A percentile compares a stretch with the other conserved stretches of the same genome.
These are phyloP conservation scores for Gigaspora rosea DNA, from an alignment of 192 early-diverging fungal genomes.

Conservation along the genomic window DNA sequence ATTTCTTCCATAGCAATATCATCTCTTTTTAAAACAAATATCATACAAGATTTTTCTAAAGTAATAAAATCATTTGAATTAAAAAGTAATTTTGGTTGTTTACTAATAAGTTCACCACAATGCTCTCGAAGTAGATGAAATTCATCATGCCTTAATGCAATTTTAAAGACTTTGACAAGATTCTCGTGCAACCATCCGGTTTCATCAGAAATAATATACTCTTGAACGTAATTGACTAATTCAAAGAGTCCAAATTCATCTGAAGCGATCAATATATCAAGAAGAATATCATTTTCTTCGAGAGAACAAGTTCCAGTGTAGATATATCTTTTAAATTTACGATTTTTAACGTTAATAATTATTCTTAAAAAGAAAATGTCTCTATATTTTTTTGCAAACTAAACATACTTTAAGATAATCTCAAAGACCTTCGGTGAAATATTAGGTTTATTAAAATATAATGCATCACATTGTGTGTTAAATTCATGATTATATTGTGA, in stretches of 20 bases:
- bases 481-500: too few relatives aligned
- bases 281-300: not conserved
- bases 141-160: not conserved
- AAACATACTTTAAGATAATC: not conserved
- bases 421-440: conserved; percentile 2
- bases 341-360: not conserved
- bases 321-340: too few relatives aligned
- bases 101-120: not conserved
- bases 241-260: conserved; percentile 1
- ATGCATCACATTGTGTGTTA: too few relatives aligned
- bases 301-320: not conserved
- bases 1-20: not conserved
- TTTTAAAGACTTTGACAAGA: not conserved
- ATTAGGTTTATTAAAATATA: conserved; percentile 11
- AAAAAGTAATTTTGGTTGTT: not conserved
- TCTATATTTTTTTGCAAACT: not conserved
- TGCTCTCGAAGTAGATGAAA: not conserved
- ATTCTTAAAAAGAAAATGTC: not conserved
- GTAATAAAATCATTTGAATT: conserved; percentile 1
- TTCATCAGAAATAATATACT: not conserved
- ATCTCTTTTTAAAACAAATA: not conserved
- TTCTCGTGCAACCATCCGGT: not conserved
- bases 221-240: not conserved
- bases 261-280: not conserved
- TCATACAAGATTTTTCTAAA: not conserved